A percentile compares a stretch with the other conserved stretches of the same genome.
phyloP scores from a whole-genome alignment of 192 early-diverging fungal species.

The Geosiphon pyriformis region DNA sequence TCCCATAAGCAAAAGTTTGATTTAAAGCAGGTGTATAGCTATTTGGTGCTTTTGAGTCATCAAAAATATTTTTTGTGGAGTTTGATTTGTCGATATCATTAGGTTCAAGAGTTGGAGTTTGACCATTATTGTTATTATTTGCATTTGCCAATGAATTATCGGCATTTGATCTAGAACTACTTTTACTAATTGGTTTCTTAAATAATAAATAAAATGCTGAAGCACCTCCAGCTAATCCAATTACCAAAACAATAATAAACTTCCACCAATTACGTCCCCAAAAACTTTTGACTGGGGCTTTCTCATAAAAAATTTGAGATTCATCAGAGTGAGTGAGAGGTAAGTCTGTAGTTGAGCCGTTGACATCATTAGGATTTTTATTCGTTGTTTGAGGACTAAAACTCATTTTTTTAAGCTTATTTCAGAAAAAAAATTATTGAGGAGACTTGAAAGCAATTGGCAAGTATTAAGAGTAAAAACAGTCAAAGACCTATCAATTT shows the following conservation, averaged over 20 bases:
- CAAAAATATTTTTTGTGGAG: background rate
- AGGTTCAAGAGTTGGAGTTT: background rate
- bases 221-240: background rate
- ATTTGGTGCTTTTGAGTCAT: conserved; percentile 32
- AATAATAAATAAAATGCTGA: background rate
- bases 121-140: background rate
- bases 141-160: background rate
- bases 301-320: no score
- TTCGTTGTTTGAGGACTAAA: no score
- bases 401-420: no score
- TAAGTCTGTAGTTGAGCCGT: no score
- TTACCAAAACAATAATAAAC: background rate
- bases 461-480: no score
- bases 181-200: background rate
- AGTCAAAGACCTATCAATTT: no score
- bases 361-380: no score
- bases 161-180: background rate
- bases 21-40: conserved; percentile 37
- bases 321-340: no score
- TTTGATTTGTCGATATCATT: no score
- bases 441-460: no score
- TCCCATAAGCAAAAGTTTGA: conserved; percentile 36
- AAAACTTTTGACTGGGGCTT: background rate
- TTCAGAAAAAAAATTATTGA: no score
- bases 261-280: background rate